Percentiles rank a stretch among this genome's conserved stretches.
Evolutionary conservation across 202 grass and related monocot genomes (phyloP).

Genomic region (Carex arenaria): DNA sequence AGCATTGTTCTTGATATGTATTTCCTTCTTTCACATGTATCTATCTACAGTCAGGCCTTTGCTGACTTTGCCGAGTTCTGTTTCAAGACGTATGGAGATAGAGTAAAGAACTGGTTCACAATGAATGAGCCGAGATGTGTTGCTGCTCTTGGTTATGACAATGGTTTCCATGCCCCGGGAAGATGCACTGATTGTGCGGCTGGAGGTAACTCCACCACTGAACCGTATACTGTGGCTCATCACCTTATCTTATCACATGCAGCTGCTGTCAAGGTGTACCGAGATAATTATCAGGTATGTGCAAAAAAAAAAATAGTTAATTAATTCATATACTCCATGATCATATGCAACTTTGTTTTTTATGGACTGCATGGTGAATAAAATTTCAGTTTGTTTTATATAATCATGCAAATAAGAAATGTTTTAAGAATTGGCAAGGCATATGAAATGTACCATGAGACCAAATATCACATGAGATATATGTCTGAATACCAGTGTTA

Average conservation of each 20-base stretch:
- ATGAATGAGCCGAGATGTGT: slow-evolving; percentile 60
- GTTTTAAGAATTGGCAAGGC: background rate
- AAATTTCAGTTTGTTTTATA: background rate
- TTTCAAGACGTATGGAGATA: slow-evolving; percentile 48
- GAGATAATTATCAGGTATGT: slow-evolving; percentile 52
- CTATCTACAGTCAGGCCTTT: slow-evolving; percentile 32
- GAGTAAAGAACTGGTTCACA: slow-evolving; percentile 64
- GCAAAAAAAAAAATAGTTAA: background rate
- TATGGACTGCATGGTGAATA: background rate
- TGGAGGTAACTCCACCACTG: slow-evolving; percentile 54
- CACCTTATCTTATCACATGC: slow-evolving; percentile 66
- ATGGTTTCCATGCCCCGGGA: slow-evolving; percentile 49
- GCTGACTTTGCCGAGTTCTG: slow-evolving; percentile 53
- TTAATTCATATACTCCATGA: background rate
- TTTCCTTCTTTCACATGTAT: background rate
- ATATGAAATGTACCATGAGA: background rate
- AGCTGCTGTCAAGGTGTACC: slow-evolving; percentile 52
- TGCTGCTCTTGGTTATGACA: slow-evolving; percentile 56
- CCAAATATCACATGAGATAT: background rate
- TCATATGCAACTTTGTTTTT: background rate
- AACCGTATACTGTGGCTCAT: slow-evolving; percentile 67
- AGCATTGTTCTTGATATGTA: background rate
- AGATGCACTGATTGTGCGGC: slow-evolving; percentile 46
- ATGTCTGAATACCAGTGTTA: background rate
- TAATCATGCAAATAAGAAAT: background rate